Percentiles rank a stretch among this genome's conserved stretches.
Evolutionary conservation across 345 rosid species (phyloP).

Genomic region (Lumnitzera littorea): DNA sequence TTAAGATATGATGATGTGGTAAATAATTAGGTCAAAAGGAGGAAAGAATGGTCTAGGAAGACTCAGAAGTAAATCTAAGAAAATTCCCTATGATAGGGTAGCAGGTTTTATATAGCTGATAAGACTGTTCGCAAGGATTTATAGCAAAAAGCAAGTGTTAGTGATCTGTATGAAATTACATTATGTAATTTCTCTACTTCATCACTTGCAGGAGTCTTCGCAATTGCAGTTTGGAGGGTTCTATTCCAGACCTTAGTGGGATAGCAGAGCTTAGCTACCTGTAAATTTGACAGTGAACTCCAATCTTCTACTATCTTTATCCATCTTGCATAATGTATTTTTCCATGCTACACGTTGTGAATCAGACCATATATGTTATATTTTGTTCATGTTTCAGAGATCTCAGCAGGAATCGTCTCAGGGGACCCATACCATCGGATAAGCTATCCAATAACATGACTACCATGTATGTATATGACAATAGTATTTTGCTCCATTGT

Average conservation of each 20-base stretch:
- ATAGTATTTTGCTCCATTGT: conserved; percentile 2
- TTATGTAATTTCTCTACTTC: conserved; percentile 5
- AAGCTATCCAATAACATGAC: conserved; percentile 53
- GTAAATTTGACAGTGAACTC: conserved; percentile 35
- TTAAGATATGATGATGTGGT: too few relatives aligned
- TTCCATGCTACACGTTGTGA: conserved; percentile 5
- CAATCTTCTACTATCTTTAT: conserved; percentile 18
- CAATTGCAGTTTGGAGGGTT: conserved; percentile 69
- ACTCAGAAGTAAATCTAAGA: too few relatives aligned
- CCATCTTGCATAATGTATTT: conserved; percentile 16
- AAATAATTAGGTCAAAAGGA: too few relatives aligned
- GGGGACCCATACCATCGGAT: conserved; percentile 57
- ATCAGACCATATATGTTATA: background rate
- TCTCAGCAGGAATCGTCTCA: conserved; percentile 63
- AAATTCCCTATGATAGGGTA: too few relatives aligned
- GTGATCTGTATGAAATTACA: conserved; percentile 7
- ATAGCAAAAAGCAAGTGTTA: background rate
- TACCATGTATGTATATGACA: conserved; percentile 47
- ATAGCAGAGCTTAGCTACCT: conserved; percentile 45
- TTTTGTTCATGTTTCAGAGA: conserved; percentile 49
- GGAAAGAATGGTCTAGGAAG: too few relatives aligned
- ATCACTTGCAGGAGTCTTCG: conserved; percentile 79
- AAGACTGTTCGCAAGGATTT: too few relatives aligned
- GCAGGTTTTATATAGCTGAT: too few relatives aligned
- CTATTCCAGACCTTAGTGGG: conserved; percentile 68